A percentile compares a stretch with the other conserved stretches of the same genome.
Conservation (phyloP, 768 basidiomycete genomes). For the Pulveroboletus sp. region DNA sequence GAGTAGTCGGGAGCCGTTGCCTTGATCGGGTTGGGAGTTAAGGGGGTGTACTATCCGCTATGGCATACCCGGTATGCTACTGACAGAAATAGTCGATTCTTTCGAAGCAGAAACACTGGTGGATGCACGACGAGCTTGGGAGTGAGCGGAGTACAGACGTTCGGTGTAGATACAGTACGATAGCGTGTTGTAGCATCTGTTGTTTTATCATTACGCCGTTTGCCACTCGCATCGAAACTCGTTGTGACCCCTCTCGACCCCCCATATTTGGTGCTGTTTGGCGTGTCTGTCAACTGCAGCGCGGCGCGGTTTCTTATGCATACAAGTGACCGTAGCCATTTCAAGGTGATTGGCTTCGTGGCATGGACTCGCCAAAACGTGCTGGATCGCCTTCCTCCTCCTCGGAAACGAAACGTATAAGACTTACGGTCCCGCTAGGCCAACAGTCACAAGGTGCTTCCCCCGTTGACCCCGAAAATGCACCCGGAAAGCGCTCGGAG, state of each 20-base stretch:
- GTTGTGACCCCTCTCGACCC: conserved; percentile 10
- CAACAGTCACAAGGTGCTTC: conserved; percentile 60
- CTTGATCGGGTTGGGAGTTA: conserved; percentile 14
- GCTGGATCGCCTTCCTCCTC: conserved; percentile 51
- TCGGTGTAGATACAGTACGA: too few relatives aligned
- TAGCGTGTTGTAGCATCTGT: too few relatives aligned
- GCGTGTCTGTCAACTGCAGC: background rate
- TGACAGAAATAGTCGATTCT: background rate
- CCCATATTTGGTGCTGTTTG: conserved; percentile 21
- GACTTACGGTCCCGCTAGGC: conserved; percentile 42
- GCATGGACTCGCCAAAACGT: conserved; percentile 66
- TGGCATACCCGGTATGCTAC: background rate
- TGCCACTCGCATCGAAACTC: too few relatives aligned
- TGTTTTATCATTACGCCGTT: too few relatives aligned
- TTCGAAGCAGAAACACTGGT: background rate
- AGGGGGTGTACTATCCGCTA: background rate
- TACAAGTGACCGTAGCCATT: conserved; percentile 15
- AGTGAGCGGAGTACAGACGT: background rate
- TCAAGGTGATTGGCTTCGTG: conserved; percentile 22
- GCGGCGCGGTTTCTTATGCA: conserved; percentile 3
- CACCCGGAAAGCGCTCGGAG: conserved; percentile 83
- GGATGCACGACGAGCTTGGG: background rate
- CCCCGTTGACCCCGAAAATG: conserved; percentile 73
- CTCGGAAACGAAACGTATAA: conserved; percentile 56
- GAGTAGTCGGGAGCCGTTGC: conserved; percentile 78